Percentiles rank a stretch among this genome's conserved stretches.
Conservation (phyloP, 768 basidiomycete genomes). For the Rhodotorula kratochvilovae region DNA sequence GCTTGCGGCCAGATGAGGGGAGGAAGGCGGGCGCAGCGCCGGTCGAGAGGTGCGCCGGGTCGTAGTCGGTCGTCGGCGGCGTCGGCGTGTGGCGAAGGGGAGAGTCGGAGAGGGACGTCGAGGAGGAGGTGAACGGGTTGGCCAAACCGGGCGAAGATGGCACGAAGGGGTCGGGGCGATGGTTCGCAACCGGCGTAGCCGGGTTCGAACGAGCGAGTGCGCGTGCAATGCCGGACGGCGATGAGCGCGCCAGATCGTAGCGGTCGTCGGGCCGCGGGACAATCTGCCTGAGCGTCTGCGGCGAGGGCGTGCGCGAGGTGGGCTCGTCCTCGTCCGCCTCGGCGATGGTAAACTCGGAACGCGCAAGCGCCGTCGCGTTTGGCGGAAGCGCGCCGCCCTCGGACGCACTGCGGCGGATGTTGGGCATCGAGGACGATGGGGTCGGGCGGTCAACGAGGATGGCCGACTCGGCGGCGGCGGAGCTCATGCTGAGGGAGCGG, state of each 20-base stretch:
- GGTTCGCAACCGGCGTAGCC: background rate
- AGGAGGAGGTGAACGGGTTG: slow-evolving; percentile 19
- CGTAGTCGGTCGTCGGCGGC: slow-evolving; percentile 26
- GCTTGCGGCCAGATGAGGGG: slow-evolving; percentile 20
- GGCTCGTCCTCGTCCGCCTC: slow-evolving; percentile 24
- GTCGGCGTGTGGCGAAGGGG: background rate
- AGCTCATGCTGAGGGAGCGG: background rate
- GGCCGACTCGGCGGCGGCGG: slow-evolving; percentile 13
- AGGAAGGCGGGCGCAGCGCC: slow-evolving; percentile 34
- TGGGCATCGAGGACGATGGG: background rate
- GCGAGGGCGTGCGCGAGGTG: slow-evolving; percentile 19
- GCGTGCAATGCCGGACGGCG: slow-evolving; percentile 18
- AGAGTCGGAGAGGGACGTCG: background rate
- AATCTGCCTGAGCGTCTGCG: slow-evolving; percentile 2
- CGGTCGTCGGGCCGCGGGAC: background rate
- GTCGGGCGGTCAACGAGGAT: slow-evolving; percentile 28
- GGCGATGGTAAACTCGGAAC: slow-evolving; percentile 20
- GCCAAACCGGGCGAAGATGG: background rate
- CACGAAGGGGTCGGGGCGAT: slow-evolving; percentile 20
- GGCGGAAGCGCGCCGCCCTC: slow-evolving; percentile 12
- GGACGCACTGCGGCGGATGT: slow-evolving; percentile 18
- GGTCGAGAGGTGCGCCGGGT: slow-evolving; percentile 16
- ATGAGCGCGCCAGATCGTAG: background rate
- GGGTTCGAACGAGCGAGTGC: slow-evolving; percentile 25
- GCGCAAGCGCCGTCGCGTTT: background rate